Evolutionary conservation across 306 rosid genomes (phyloP).

Genomic region (Herpetospermum pedunculosum): DNA sequence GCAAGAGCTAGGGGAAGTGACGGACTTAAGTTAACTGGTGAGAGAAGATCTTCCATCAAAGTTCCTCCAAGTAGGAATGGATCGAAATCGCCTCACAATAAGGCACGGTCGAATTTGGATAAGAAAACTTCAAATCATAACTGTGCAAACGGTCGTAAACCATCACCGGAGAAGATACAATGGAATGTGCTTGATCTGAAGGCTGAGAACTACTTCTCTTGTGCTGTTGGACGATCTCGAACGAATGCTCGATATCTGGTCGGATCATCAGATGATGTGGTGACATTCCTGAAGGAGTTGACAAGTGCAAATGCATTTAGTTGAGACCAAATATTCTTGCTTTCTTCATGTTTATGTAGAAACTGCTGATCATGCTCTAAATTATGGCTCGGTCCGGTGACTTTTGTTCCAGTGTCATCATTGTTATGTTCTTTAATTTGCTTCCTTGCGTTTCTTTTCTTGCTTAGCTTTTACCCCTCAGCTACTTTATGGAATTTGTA

Average conservation of each 20-base stretch:
- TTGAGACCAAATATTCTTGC: not conserved
- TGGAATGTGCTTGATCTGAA: conserved; percentile 93
- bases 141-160: conserved; percentile 23
- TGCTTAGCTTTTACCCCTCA: not conserved
- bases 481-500: not conserved
- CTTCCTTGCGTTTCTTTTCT: not conserved
- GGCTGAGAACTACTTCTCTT: conserved; percentile 87
- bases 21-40: conserved; percentile 37
- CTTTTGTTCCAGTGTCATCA: not conserved
- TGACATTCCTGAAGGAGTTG: conserved; percentile 49
- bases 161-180: conserved; percentile 56
- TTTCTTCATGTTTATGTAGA: not conserved
- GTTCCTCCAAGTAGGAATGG: conserved; percentile 34
- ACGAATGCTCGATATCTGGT: conserved; percentile 68
- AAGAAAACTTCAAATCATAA: conserved; percentile 40
- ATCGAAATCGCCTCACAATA: conserved; percentile 37
- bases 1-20: conserved; percentile 47
- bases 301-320: conserved; percentile 15
- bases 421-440: not conserved
- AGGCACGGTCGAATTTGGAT: conserved; percentile 31
- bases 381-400: not conserved
- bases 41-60: conserved; percentile 43
- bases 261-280: conserved; percentile 61
- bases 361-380: not conserved
- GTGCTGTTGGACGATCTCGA: conserved; percentile 70